phyloP scores from a whole-genome alignment of 495 filamentous ascomycete species.

The Neohortaea acidophila region DNA sequence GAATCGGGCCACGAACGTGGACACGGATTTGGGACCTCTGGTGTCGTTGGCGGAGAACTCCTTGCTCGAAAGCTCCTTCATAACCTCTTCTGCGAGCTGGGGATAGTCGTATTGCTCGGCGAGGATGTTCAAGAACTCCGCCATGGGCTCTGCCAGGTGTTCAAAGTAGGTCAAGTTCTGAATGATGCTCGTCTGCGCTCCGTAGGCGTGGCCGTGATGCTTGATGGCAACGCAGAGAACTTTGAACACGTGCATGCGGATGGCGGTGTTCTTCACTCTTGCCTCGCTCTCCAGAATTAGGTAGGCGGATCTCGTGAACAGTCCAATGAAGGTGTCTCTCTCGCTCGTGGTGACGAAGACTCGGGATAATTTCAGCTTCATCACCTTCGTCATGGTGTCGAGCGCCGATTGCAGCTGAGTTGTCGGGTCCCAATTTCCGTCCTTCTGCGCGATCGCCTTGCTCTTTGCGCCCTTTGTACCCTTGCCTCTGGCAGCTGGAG shows the following conservation, averaged over 20 bases:
- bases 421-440: conserved; percentile 76
- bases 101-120: conserved; percentile 96
- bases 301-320: conserved; percentile 90
- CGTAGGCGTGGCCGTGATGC: conserved; percentile 94
- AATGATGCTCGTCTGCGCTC: conserved; percentile 92
- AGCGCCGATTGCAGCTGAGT: conserved; percentile 74
- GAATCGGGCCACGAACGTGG: conserved; percentile 85
- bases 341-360: conserved; percentile 96
- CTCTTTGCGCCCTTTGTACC: conserved; percentile 65
- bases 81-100: conserved; percentile 83
- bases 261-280: conserved; percentile 74
- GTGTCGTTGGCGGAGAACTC: conserved; percentile 96
- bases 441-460: conserved; percentile 44
- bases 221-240: conserved; percentile 94
- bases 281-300: conserved; percentile 87
- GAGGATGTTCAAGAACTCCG: conserved; percentile 91
- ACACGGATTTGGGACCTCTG: conserved; percentile 92
- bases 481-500: conserved; percentile 47
- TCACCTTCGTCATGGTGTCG: conserved; percentile 86
- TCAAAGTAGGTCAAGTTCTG: conserved; percentile 97
- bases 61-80: conserved; percentile 88
- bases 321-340: conserved; percentile 78
- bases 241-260: conserved; percentile 94
- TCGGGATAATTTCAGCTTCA: conserved; percentile 79
- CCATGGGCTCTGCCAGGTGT: conserved; percentile 96